Evolutionary conservation across 2,329 filamentous ascomycete genomes (phyloP), one percentile per base, ranked within the genome.

Genomic region (Cladosporium halotolerans): DNA sequence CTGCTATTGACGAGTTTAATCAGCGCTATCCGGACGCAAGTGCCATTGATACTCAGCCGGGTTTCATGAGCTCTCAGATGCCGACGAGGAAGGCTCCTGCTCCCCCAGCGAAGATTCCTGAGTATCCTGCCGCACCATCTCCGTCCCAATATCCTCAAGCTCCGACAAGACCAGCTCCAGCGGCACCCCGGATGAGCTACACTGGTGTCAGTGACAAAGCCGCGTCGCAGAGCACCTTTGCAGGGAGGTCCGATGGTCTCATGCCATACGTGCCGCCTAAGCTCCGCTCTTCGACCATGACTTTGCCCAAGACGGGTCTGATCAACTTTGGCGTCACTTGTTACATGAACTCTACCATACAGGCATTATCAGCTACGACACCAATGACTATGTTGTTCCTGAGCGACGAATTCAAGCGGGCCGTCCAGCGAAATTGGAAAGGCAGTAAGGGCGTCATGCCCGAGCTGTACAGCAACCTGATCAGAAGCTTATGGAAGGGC

Each of bases 261-360:
- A 66, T 72, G 8, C 68, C 73, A 13, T 77, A 77, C 55, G 66
- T 77, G 3, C 71, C 74, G 3, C 72, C 72, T 11, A 71, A 71
- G 33, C 70, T 73, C 13, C 67, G 73, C 39, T 69, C 72, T 4
- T 69, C 70, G 19, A 71, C 75, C 36, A 54, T 68, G 13, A 70
- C 72, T 28, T 74, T 82, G 61, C 79, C 83, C n/a, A 74, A 76
- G 34, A 86, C 88, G 9, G 91, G 92, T 0, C 77, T 96, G 10
- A 74, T 83, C 55, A 96, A 96, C 62, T 88, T 89, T 39, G 82
- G 83, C 1, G 85, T 86, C 44, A 91, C 87, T 59, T 96, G 92
- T 68, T 96, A 96, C 66, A 90, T 93, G 76, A 96, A 96, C 69
- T 85, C 89, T n/a, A 85, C 85, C 0, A 76, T 97, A 23, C 92